Evolutionary conservation across 352 stramenopile genomes (phyloP).

Genomic region (Peronospora destructor): DNA sequence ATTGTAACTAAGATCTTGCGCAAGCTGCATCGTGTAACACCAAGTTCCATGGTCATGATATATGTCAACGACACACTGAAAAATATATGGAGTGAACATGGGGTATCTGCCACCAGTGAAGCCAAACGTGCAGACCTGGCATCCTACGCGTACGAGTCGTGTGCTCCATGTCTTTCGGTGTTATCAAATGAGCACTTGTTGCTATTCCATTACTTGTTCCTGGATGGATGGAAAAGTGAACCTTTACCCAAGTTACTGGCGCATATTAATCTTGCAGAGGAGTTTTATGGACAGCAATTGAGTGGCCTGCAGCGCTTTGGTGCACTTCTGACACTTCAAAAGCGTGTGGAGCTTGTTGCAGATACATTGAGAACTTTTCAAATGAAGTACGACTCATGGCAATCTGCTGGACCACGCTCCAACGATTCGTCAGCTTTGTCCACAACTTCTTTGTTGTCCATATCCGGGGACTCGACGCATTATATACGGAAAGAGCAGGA

Average conservation of each 20-base stretch:
- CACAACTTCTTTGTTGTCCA: conserved; percentile 24
- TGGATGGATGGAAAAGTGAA: conserved; percentile 25
- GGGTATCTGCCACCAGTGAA: conserved; percentile 3
- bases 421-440: conserved; percentile 31
- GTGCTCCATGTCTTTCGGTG: conserved; percentile 54
- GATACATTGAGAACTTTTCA: conserved; percentile 42
- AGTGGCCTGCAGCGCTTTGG: conserved; percentile 32
- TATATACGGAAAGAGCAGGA: conserved; percentile 31
- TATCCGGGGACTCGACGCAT: conserved; percentile 26
- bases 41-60: conserved; percentile 61
- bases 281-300: conserved; percentile 54
- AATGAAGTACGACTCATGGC: conserved; percentile 35
- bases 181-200: conserved; percentile 59
- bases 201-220: conserved; percentile 47
- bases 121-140: conserved; percentile 37
- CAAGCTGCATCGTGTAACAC: conserved; percentile 50
- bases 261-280: conserved; percentile 22
- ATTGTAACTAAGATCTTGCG: conserved; percentile 67
- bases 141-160: conserved; percentile 63
- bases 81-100: conserved; percentile 42
- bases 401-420: conserved; percentile 18
- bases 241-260: conserved; percentile 14
- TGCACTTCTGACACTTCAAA: conserved; percentile 30
- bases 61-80: conserved; percentile 47
- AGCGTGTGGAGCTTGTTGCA: conserved; percentile 47